A percentile compares a stretch with the other conserved stretches of the same genome.
Conservation (phyloP, 2,329 filamentous ascomycete species). For the Penicillium sclerotigenum region DNA sequence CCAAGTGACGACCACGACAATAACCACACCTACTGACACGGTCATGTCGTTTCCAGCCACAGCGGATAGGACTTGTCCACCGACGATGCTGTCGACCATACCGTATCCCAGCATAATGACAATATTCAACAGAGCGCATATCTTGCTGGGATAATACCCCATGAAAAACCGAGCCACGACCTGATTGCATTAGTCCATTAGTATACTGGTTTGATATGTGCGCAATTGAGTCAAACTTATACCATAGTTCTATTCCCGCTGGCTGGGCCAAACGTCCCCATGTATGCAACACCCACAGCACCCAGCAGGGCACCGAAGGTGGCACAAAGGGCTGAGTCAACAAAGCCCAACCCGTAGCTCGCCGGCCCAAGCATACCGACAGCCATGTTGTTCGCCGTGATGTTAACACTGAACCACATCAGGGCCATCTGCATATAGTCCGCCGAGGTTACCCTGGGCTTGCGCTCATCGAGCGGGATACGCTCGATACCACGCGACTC, state of each 20-base stretch:
- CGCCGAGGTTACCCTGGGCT: neutral
- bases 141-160: neutral
- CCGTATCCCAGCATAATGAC: neutral
- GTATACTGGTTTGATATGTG: neutral
- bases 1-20: neutral
- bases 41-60: neutral
- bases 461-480: neutral
- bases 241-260: neutral
- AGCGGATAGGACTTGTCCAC: neutral
- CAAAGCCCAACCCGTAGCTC: neutral
- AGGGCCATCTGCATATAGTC: neutral
- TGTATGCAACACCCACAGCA: neutral
- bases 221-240: neutral
- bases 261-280: neutral
- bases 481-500: neutral
- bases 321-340: neutral
- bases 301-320: neutral
- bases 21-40: neutral
- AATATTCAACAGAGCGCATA: neutral
- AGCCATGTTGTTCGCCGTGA: neutral
- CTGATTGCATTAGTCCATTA: neutral
- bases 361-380: neutral
- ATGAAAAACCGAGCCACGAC: neutral
- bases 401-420: neutral
- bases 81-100: neutral